These are phyloP conservation scores for Pseudopithomyces maydicus DNA, from an alignment of 2,329 filamentous ascomycete genomes.

Conservation along the genomic window DNA sequence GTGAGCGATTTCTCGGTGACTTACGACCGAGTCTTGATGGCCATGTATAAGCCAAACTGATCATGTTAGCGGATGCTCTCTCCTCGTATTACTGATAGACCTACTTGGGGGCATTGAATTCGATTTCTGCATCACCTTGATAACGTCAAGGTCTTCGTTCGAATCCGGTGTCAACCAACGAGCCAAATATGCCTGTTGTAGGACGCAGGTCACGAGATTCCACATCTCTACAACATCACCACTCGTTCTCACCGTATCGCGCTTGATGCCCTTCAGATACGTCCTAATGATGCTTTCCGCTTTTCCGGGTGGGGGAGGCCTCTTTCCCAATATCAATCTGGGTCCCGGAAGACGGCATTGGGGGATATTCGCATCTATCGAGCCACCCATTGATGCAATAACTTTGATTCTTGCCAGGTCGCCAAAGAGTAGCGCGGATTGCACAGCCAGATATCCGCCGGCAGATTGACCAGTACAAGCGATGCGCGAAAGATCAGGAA, in stretches of 20 bases:
- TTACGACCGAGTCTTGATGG: not conserved
- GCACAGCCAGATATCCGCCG: not conserved
- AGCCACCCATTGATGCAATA: not conserved
- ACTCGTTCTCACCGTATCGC: not conserved
- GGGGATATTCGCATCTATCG: not conserved
- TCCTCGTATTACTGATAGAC: not conserved
- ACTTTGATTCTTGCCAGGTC: not conserved
- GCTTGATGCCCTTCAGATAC: not conserved
- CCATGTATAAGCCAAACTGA: not conserved
- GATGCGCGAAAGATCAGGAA: not conserved
- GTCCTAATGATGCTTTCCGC: not conserved
- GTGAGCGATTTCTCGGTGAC: not conserved
- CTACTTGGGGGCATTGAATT: not conserved
- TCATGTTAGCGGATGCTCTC: not conserved
- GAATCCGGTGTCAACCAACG: not conserved
- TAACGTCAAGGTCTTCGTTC: not conserved
- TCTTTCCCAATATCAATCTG: not conserved
- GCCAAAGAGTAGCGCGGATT: not conserved
- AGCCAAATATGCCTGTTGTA: not conserved
- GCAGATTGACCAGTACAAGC: not conserved
- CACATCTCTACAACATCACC: not conserved
- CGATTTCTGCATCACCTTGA: not conserved
- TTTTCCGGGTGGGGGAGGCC: not conserved
- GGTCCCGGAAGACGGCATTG: not conserved
- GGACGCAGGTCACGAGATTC: not conserved